Base-by-base conservation (phyloP, 805 yeast genomes). In the Kazachstania martiniae region DNA sequence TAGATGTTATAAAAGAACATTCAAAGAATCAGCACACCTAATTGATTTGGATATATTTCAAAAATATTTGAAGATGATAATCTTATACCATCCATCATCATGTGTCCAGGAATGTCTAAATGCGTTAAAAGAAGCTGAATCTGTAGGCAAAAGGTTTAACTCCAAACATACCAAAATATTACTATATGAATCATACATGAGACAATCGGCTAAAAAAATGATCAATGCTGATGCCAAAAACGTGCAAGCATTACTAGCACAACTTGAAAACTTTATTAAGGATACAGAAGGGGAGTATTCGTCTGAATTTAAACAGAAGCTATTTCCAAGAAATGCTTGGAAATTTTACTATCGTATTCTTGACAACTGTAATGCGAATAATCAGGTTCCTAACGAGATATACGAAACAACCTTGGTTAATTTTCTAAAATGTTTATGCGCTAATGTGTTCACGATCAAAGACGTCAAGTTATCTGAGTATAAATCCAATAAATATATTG, bases 141-240 rank as follows among this genome's bases (percentile, higher is more conserved):
- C 35, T 2, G 32, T 32, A 9, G 35, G 36, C 8, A 25, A 32
- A n/a, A 19, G 39, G 1, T 27, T 37, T 12, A 26, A 32, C 9
- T 30, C 44, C 4, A 43, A 36, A 17, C 47, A 42, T 14, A 38
- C 46, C 3, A 17, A 51, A 18, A 27, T 47, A 5, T 24, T 50
- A 17, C 37, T 48, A 6, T 52, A 51, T 29, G 41, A 42, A 35
- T 45, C 56, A 4, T 50, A 49, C 25, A 38, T 39, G 18, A 45
- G 36, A 22, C 52, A 48, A 31, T 44, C 56, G 3, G 21, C 28
- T 9, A 55, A 44, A 25, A 37, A 37, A 17, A 30, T 22, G 10
- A 31, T 38, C 3, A 35, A 41, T 23, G 29, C 22, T 7, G 35
- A 46, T 29, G 31, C 29, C 12, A 33, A 14, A 4, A 33, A 27